These are phyloP conservation scores for Bipolaris sorokiniana DNA, from an alignment of 2,329 filamentous ascomycete species.

Conservation along the genomic window DNA sequence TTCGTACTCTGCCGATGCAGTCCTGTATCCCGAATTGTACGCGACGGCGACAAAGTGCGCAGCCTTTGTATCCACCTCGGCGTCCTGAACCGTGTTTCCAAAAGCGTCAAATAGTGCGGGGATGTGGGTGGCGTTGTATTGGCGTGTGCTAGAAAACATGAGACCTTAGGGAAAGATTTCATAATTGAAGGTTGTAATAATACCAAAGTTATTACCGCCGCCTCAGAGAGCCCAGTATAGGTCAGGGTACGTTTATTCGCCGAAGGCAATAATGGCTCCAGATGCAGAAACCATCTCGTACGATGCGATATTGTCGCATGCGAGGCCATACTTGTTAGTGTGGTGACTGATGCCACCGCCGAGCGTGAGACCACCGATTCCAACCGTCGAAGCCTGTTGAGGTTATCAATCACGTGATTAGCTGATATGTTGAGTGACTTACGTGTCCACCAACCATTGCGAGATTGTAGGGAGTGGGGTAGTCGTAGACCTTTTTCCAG, in stretches of 20 bases:
- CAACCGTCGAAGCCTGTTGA: slow-evolving; percentile 21
- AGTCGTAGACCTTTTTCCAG: slow-evolving; percentile 45
- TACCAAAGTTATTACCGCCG: slow-evolving; percentile 45
- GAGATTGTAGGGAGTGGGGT: slow-evolving; percentile 30
- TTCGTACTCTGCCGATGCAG: slow-evolving; percentile 25
- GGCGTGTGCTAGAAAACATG: slow-evolving; percentile 11
- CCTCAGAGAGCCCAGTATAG: slow-evolving; percentile 50
- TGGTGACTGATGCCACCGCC: slow-evolving; percentile 24
- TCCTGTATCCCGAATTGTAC: slow-evolving; percentile 10
- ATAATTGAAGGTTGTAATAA: slow-evolving; percentile 37
- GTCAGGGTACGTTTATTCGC: slow-evolving; percentile 40
- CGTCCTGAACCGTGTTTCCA: slow-evolving; percentile 20
- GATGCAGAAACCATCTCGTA: slow-evolving; percentile 41
- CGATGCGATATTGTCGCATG: slow-evolving; percentile 42
- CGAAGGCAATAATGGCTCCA: slow-evolving; percentile 24
- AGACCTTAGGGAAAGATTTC: slow-evolving; percentile 20
- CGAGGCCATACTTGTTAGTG: slow-evolving; percentile 22
- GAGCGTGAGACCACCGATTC: slow-evolving; percentile 29
- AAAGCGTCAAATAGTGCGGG: slow-evolving; percentile 27
- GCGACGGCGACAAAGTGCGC: slow-evolving; percentile 32
- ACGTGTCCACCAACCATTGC: slow-evolving; percentile 39
- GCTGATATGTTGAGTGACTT: slow-evolving; percentile 1
- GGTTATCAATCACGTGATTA: neutral
- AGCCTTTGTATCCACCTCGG: slow-evolving; percentile 24
- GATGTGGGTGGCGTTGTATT: slow-evolving; percentile 15